Percentiles rank a stretch among this genome's conserved stretches.
Evolutionary conservation across 805 yeast genomes (phyloP).

Genomic region (Cyberlindnera mississippiensis): DNA sequence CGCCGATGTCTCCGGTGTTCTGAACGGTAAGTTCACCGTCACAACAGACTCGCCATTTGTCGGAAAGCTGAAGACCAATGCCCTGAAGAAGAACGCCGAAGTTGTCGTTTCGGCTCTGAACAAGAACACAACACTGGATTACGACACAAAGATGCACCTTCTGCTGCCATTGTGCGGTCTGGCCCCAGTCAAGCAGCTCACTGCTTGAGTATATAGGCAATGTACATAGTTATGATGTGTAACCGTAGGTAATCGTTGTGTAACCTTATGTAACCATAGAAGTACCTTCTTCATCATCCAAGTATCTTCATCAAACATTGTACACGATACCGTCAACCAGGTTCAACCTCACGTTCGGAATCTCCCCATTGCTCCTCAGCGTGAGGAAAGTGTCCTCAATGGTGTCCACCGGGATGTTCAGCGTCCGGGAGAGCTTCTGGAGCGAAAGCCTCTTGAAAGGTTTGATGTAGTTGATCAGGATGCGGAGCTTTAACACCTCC

Average conservation of each 20-base stretch:
- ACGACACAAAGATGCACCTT: constrained; percentile 22
- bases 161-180: constrained; percentile 28
- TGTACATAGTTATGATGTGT: constrained; percentile 7
- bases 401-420: constrained; percentile 17
- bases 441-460: constrained; percentile 26
- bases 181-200: constrained; percentile 25
- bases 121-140: constrained; percentile 21
- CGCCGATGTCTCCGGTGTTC: constrained; percentile 17
- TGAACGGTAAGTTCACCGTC: constrained; percentile 18
- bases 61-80: constrained; percentile 17
- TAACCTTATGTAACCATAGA: too few relatives aligned
- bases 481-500: constrained; percentile 18
- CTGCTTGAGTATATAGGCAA: constrained; percentile 3
- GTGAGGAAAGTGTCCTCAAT: constrained; percentile 26
- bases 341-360: constrained; percentile 23
- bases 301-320: constrained; percentile 19
- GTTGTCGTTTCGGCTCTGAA: constrained; percentile 27
- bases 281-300: too few relatives aligned
- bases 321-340: constrained; percentile 25
- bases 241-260: too few relatives aligned
- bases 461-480: constrained; percentile 27
- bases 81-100: constrained; percentile 23
- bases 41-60: constrained; percentile 8
- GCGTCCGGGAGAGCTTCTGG: constrained; percentile 14
- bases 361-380: constrained; percentile 21